Percentiles rank a stretch among this genome's conserved stretches.
Conservation (phyloP, 2,329 filamentous ascomycete species). For the Teratosphaeria epicoccoides region DNA sequence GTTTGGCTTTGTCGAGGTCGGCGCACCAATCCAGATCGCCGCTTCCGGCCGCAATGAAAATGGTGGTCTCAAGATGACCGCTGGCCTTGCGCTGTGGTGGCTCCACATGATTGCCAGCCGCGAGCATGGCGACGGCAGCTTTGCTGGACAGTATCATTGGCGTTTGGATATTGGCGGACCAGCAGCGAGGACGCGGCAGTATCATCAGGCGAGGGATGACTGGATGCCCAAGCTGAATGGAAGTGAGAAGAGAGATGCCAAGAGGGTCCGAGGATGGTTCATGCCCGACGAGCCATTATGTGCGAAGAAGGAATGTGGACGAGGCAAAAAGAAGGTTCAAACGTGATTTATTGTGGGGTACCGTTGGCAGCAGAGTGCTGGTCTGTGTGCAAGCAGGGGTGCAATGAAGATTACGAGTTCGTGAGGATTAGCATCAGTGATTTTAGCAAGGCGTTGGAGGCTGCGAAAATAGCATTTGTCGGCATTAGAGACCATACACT, state of each 20-base stretch:
- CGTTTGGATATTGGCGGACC: constrained; percentile 63
- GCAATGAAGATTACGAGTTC: neutral
- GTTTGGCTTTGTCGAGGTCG: constrained; percentile 80
- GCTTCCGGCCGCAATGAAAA: constrained; percentile 26
- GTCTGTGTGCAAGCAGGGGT: constrained; percentile 4
- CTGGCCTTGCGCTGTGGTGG: constrained; percentile 65
- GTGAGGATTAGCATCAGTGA: neutral
- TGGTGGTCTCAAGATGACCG: constrained; percentile 48
- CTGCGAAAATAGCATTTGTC: neutral
- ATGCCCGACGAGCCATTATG: constrained; percentile 59
- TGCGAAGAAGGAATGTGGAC: constrained; percentile 60
- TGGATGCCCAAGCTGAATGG: constrained; percentile 68
- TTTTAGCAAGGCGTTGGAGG: neutral
- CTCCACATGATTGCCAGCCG: constrained; percentile 57
- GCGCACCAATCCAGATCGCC: constrained; percentile 43
- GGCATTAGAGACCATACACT: neutral
- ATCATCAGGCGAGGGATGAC: constrained; percentile 56
- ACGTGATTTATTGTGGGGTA: constrained; percentile 1
- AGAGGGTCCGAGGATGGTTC: constrained; percentile 63
- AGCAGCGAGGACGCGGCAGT: constrained; percentile 59
- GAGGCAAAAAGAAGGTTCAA: constrained; percentile 2
- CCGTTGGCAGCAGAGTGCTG: constrained; percentile 11
- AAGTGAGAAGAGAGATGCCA: constrained; percentile 66
- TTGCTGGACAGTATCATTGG: constrained; percentile 52
- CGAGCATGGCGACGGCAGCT: constrained; percentile 38